Conservation (phyloP, 495 filamentous ascomycete species). For the Penicillium simplicissimum region DNA sequence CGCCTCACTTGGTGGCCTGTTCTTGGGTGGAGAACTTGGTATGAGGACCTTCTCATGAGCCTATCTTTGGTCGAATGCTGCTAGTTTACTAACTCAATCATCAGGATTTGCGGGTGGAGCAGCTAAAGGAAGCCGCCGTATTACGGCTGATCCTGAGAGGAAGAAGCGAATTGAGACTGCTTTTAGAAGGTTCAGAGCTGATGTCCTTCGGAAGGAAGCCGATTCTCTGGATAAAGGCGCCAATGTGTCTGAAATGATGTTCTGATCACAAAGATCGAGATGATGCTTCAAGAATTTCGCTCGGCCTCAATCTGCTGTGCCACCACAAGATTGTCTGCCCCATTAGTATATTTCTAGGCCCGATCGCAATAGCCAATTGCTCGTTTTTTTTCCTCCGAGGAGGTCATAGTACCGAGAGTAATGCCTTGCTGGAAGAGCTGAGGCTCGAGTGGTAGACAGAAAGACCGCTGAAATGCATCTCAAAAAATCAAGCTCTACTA, state of each 20-base stretch:
- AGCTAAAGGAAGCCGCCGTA: conserved; percentile 48
- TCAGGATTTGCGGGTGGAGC: conserved; percentile 58
- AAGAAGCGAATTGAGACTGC: conserved; percentile 62
- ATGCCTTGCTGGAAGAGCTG: too few species aligned
- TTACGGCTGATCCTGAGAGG: conserved; percentile 55
- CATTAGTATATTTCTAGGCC: neutral
- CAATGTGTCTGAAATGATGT: conserved; percentile 31
- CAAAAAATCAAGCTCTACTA: too few species aligned
- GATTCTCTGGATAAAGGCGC: conserved; percentile 51
- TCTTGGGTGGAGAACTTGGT: conserved; percentile 65
- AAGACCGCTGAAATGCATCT: too few species aligned
- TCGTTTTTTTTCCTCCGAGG: too few species aligned
- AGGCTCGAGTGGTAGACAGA: too few species aligned
- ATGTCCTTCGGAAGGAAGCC: conserved; percentile 59
- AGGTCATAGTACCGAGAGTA: too few species aligned
- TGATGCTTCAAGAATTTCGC: neutral
- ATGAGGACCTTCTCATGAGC: conserved; percentile 2
- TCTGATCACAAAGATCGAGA: conserved; percentile 11
- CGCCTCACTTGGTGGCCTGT: conserved; percentile 59
- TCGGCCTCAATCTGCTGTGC: neutral
- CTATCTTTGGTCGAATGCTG: neutral
- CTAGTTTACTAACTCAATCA: neutral
- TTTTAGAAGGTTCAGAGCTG: conserved; percentile 61
- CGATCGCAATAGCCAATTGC: neutral
- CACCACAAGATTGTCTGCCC: neutral